Evolutionary conservation across 1,139 yeast species (phyloP).

Genomic region (Diutina ranongensis): DNA sequence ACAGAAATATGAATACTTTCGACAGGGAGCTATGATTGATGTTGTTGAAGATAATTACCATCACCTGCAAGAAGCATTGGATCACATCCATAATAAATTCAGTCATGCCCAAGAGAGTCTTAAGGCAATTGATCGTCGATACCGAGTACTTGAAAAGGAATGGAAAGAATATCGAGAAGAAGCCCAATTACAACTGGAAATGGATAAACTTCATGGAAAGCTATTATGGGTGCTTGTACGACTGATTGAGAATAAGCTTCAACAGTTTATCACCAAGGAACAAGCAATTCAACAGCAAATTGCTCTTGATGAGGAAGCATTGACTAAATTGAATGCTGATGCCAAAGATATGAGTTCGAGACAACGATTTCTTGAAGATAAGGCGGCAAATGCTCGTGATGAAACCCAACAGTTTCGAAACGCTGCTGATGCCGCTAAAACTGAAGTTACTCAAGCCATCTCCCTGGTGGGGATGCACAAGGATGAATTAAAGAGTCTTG

Average conservation of each 20-base stretch:
- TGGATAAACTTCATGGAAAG: constrained; percentile 44
- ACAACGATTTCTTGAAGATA: background rate
- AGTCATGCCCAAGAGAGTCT: background rate
- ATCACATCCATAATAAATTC: background rate
- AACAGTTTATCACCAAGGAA: constrained; percentile 7
- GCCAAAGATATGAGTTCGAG: too few species aligned
- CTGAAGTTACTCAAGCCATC: too few species aligned
- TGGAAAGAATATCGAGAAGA: background rate
- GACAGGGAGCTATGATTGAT: constrained; percentile 60
- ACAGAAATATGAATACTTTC: constrained; percentile 62
- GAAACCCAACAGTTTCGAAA: background rate
- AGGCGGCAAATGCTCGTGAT: background rate
- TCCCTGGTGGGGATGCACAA: background rate
- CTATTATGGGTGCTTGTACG: constrained; percentile 13
- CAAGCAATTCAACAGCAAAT: constrained; percentile 9
- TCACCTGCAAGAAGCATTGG: background rate
- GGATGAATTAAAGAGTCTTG: background rate
- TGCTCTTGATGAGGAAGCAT: constrained; percentile 13
- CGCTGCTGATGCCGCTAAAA: background rate
- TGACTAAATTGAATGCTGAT: constrained; percentile 12
- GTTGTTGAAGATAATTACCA: background rate
- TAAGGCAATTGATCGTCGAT: background rate
- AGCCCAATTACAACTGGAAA: constrained; percentile 24
- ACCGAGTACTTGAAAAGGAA: background rate
- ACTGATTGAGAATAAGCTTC: constrained; percentile 10